Conservation (phyloP, 2,329 filamentous ascomycete species). For the Diplocarpon mali region DNA sequence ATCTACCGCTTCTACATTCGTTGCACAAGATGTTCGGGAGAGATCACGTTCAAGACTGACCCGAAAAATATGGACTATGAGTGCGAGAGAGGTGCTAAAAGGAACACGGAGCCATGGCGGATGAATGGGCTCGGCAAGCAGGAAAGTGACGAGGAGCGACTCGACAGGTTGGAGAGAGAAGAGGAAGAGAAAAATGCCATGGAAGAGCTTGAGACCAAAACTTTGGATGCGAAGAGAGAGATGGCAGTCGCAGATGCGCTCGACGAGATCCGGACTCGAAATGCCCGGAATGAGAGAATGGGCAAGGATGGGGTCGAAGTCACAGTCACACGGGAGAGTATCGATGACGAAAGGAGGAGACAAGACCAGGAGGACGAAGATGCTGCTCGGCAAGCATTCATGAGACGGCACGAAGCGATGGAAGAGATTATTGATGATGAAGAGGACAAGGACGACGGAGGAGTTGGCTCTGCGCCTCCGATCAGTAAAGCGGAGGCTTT, state of each 20-base stretch:
- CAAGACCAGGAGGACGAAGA: constrained; percentile 78
- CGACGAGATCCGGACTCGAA: constrained; percentile 86
- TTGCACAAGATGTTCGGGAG: constrained; percentile 73
- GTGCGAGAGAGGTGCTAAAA: constrained; percentile 67
- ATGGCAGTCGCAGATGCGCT: constrained; percentile 95
- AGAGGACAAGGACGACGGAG: constrained; percentile 21
- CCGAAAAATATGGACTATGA: constrained; percentile 91
- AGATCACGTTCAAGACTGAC: constrained; percentile 91
- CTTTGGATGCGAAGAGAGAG: constrained; percentile 80
- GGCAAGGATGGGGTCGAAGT: constrained; percentile 56
- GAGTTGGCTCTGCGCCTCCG: constrained; percentile 25
- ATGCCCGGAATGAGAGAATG: constrained; percentile 74
- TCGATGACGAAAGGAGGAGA: constrained; percentile 49
- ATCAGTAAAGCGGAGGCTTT: constrained; percentile 29
- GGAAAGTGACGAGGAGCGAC: constrained; percentile 77
- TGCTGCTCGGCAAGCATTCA: constrained; percentile 68
- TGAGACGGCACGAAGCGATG: constrained; percentile 25
- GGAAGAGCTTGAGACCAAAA: constrained; percentile 91
- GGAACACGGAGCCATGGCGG: constrained; percentile 91
- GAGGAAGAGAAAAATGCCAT: constrained; percentile 81
- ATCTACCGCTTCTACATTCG: constrained; percentile 87
- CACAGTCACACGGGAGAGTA: constrained; percentile 37
- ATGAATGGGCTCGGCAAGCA: constrained; percentile 41
- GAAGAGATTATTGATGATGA: constrained; percentile 28
- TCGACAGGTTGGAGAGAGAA: constrained; percentile 74